Conservation (phyloP, 148 eudicot species). For the Cornus florida region DNA sequence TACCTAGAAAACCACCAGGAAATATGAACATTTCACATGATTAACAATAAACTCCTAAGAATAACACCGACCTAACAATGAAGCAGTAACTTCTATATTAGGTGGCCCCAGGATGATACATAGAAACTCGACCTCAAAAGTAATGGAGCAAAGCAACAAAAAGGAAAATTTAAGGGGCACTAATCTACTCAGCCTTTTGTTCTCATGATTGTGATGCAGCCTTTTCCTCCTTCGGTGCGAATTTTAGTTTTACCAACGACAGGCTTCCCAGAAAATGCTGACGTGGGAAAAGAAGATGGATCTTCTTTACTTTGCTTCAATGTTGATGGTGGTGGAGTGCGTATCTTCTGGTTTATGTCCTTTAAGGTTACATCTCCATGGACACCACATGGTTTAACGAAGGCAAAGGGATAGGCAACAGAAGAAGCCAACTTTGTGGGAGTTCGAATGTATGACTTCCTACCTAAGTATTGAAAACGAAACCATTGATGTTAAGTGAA, state of each 20-base stretch:
- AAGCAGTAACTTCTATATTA: background rate
- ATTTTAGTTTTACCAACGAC: slow-evolving; percentile 78
- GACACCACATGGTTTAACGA: slow-evolving; percentile 61
- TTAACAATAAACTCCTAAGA: background rate
- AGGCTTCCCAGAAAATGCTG: slow-evolving; percentile 80
- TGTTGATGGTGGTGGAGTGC: slow-evolving; percentile 49
- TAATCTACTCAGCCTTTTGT: slow-evolving; percentile 64
- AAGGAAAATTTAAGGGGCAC: background rate
- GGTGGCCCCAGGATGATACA: background rate
- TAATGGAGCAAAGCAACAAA: background rate
- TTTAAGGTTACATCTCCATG: slow-evolving; percentile 66
- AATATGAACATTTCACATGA: background rate
- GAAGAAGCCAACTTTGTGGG: slow-evolving; percentile 57
- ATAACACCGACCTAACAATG: background rate
- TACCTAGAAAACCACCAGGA: background rate
- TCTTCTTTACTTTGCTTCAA: slow-evolving; percentile 37
- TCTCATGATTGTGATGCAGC: slow-evolving; percentile 82
- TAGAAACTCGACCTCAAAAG: background rate
- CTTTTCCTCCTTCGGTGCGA: slow-evolving; percentile 80
- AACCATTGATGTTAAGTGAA: background rate
- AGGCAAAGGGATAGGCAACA: slow-evolving; percentile 66
- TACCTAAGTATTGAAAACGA: slow-evolving; percentile 33
- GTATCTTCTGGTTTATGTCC: slow-evolving; percentile 70
- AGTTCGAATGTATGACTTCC: slow-evolving; percentile 54
- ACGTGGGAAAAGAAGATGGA: slow-evolving; percentile 44